phyloP scores from a whole-genome alignment of 768 basidiomycete species.

The Kwoniella bestiolae region DNA sequence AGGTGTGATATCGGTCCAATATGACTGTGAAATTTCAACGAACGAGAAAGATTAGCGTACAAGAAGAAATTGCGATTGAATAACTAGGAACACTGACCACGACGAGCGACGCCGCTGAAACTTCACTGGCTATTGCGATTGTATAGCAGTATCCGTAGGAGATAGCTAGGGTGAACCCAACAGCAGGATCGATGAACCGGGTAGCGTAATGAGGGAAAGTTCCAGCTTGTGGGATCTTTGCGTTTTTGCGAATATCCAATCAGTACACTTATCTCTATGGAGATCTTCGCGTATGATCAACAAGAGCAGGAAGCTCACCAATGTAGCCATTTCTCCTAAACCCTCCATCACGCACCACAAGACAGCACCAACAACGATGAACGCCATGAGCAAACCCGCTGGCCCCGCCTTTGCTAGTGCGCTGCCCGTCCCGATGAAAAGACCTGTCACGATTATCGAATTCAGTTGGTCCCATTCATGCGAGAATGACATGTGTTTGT shows the following conservation, averaged over 20 bases:
- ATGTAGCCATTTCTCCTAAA: conserved; percentile 40
- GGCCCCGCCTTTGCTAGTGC: conserved; percentile 64
- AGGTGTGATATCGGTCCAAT: conserved; percentile 62
- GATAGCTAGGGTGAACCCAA: conserved; percentile 58
- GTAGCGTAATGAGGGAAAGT: conserved; percentile 37
- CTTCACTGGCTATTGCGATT: conserved; percentile 73
- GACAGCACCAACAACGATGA: conserved; percentile 60
- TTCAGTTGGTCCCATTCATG: too few species aligned
- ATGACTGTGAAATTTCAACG: conserved; percentile 54
- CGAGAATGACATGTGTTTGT: not conserved
- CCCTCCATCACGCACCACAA: conserved; percentile 29
- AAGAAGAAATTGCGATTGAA: too few species aligned
- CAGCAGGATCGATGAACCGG: conserved; percentile 58
- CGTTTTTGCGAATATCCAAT: too few species aligned
- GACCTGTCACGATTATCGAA: too few species aligned
- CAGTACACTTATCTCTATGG: too few species aligned
- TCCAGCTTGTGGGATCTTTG: conserved; percentile 37
- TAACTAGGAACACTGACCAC: conserved; percentile 58
- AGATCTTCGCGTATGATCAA: too few species aligned
- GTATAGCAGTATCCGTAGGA: conserved; percentile 49
- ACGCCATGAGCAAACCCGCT: conserved; percentile 63
- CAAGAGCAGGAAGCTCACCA: conserved; percentile 7
- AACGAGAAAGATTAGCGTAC: too few species aligned
- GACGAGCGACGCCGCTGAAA: conserved; percentile 72
- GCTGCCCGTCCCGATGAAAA: conserved; percentile 66